Evolutionary conservation across 1,284 basidiomycete genomes (phyloP).

Genomic region (Sporisorium scitamineum): DNA sequence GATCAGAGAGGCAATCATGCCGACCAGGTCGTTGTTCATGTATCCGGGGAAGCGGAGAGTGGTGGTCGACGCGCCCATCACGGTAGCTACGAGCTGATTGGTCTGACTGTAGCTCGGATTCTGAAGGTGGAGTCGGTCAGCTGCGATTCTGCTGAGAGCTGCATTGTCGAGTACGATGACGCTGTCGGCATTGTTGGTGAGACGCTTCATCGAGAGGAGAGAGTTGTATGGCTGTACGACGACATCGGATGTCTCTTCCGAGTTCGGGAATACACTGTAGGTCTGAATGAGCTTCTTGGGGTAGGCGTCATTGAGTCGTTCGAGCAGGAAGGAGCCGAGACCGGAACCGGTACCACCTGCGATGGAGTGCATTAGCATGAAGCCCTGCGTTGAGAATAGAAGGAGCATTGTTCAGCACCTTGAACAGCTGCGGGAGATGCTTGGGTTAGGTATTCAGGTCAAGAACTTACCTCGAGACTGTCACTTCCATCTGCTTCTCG

Average conservation of each 20-base stretch:
- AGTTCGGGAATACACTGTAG: slow-evolving; percentile 97
- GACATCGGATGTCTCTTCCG: slow-evolving; percentile 67
- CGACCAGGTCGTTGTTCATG: slow-evolving; percentile 97
- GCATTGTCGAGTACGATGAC: slow-evolving; percentile 98
- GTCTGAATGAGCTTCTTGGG: slow-evolving; percentile 99
- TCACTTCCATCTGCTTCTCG: slow-evolving; percentile 98
- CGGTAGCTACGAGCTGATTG: slow-evolving; percentile 68
- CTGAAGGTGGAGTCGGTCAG: slow-evolving; percentile 88
- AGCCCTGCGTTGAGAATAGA: slow-evolving; percentile 77
- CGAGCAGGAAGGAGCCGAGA: slow-evolving; percentile 94
- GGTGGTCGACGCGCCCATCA: slow-evolving; percentile 86
- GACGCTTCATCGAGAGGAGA: slow-evolving; percentile 89
- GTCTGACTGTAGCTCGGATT: slow-evolving; percentile 85
- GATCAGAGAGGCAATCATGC: slow-evolving; percentile 95
- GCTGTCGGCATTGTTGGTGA: slow-evolving; percentile 95
- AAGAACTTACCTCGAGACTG: slow-evolving; percentile 82
- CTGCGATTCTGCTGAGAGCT: slow-evolving; percentile 89
- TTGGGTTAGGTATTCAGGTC: no score
- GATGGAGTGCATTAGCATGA: slow-evolving; percentile 98
- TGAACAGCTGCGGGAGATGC: background rate
- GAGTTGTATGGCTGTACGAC: slow-evolving; percentile 96
- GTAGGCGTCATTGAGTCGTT: slow-evolving; percentile 95
- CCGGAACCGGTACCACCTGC: slow-evolving; percentile 98
- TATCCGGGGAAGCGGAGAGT: slow-evolving; percentile 97
- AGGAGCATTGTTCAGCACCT: background rate